Evolutionary conservation across 176 grass and related monocot species (phyloP).

Genomic region (Olyra latifolia): DNA sequence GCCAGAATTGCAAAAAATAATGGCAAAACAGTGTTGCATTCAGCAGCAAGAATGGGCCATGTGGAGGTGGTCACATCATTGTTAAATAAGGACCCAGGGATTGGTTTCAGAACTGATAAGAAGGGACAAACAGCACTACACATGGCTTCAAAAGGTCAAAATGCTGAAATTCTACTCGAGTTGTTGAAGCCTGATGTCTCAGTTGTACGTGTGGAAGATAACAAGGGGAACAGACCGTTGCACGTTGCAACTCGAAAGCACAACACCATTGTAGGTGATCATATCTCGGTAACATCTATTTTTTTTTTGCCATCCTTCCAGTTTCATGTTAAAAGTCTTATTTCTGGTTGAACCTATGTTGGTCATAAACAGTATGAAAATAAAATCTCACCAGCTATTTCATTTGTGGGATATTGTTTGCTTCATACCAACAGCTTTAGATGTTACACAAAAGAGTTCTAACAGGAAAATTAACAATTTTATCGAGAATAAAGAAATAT

Average conservation of each 20-base stretch:
- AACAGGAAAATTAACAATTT: neutral
- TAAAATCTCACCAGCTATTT: neutral
- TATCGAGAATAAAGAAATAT: neutral
- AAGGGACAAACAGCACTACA: slow-evolving; percentile 94
- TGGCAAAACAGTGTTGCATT: slow-evolving; percentile 87
- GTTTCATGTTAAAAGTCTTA: neutral
- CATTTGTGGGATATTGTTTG: slow-evolving; percentile 22
- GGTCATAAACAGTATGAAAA: neutral
- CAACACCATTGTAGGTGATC: slow-evolving; percentile 63
- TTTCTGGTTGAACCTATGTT: slow-evolving; percentile 19
- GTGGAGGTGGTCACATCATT: slow-evolving; percentile 76
- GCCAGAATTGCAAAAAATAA: slow-evolving; percentile 87
- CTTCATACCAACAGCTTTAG: neutral
- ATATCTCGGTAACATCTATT: slow-evolving; percentile 30
- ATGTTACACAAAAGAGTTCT: slow-evolving; percentile 6
- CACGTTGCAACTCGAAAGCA: slow-evolving; percentile 93
- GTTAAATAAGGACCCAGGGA: slow-evolving; percentile 79
- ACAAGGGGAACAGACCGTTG: slow-evolving; percentile 82
- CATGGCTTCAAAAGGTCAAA: slow-evolving; percentile 96
- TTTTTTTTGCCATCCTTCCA: neutral
- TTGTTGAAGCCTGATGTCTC: slow-evolving; percentile 73
- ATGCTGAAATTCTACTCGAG: slow-evolving; percentile 72
- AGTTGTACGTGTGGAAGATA: slow-evolving; percentile 75
- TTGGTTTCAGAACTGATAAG: slow-evolving; percentile 88
- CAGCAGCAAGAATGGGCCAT: slow-evolving; percentile 95